These are phyloP conservation scores for Monosporascus sp. DNA, from an alignment of 2,329 filamentous ascomycete species.

Conservation along the genomic window DNA sequence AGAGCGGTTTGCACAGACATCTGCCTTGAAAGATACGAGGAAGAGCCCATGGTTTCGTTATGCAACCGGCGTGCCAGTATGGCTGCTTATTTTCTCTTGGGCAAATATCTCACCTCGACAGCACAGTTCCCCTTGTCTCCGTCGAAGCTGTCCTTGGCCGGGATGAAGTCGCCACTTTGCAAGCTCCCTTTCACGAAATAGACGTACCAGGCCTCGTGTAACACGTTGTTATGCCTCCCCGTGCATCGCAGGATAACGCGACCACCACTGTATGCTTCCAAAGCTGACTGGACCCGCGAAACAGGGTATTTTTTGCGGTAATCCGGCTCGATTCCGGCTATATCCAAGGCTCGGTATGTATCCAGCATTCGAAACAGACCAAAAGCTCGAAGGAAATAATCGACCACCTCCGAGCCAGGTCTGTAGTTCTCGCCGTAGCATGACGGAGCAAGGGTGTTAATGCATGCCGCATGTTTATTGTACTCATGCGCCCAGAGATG, in stretches of 20 bases:
- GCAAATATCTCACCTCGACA: constrained; percentile 32
- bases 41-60: too few species aligned
- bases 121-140: constrained; percentile 35
- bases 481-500: constrained; percentile 66
- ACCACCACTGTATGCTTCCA: constrained; percentile 39
- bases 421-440: constrained; percentile 55
- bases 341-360: constrained; percentile 34
- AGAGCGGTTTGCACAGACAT: too few species aligned
- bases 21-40: too few species aligned
- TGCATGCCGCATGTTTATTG: constrained; percentile 67
- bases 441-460: constrained; percentile 58
- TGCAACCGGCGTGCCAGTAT: neutral
- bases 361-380: constrained; percentile 36
- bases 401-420: constrained; percentile 36
- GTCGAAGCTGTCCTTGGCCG: constrained; percentile 32
- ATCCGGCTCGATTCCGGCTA: constrained; percentile 31
- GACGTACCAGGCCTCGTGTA: constrained; percentile 49
- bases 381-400: constrained; percentile 39
- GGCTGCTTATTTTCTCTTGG: constrained; percentile 24
- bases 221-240: constrained; percentile 28
- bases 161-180: constrained; percentile 43
- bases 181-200: constrained; percentile 48
- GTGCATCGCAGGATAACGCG: constrained; percentile 39
- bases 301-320: constrained; percentile 35
- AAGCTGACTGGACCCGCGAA: constrained; percentile 33